These are phyloP conservation scores for Cladophialophora immunda DNA, from an alignment of 2,329 filamentous ascomycete genomes.

Conservation along the genomic window DNA sequence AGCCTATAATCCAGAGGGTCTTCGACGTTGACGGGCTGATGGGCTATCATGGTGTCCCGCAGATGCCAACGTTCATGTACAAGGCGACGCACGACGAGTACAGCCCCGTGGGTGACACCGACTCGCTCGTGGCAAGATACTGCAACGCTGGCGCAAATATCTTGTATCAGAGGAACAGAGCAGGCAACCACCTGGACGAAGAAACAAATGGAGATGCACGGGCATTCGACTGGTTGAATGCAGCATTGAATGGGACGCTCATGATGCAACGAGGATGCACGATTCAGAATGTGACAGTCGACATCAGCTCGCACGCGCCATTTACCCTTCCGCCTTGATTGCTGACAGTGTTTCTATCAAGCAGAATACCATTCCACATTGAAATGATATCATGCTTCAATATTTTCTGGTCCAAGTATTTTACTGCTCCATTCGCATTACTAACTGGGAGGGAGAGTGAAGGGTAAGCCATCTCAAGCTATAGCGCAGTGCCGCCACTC, in stretches of 20 bases:
- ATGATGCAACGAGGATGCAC: slow-evolving; percentile 13
- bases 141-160: slow-evolving; percentile 54
- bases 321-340: background rate
- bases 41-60: slow-evolving; percentile 53
- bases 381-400: background rate
- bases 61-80: slow-evolving; percentile 61
- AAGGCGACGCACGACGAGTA: slow-evolving; percentile 60
- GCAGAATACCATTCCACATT: background rate
- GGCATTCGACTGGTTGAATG: slow-evolving; percentile 45
- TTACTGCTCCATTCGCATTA: background rate
- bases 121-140: slow-evolving; percentile 53
- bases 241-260: slow-evolving; percentile 2
- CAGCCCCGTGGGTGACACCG: slow-evolving; percentile 54
- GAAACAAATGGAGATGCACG: slow-evolving; percentile 45
- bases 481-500: background rate
- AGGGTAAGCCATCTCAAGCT: background rate
- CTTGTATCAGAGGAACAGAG: slow-evolving; percentile 55
- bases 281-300: slow-evolving; percentile 12
- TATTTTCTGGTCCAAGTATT: background rate
- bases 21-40: slow-evolving; percentile 36
- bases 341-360: background rate
- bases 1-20: background rate
- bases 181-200: slow-evolving; percentile 54
- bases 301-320: background rate
- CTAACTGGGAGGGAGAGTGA: background rate